Evolutionary conservation across 345 rosid genomes (phyloP), one percentile per base, ranked within the genome.

Genomic region (Citrus sp.): DNA sequence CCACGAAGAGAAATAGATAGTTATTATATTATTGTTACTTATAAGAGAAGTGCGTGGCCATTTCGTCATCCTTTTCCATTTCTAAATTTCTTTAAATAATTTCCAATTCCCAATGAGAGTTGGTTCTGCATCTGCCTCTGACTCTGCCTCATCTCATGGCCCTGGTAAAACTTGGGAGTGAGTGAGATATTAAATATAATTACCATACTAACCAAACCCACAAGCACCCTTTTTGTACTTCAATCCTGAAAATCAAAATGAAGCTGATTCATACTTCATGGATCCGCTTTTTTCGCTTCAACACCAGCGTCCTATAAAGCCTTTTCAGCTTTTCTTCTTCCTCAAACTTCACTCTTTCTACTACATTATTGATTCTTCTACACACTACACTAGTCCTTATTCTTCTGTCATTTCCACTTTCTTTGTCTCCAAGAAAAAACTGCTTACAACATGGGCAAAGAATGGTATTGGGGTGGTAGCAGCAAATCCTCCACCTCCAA

Each of bases 361-460:
- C 72, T 56, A 63, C 35, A n/a, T 28, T 46, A 13, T 46, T 46
- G 18, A 46, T 46, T 46, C 51, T 46, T 12, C 51, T 46, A 12
- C 18, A 46, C 9, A 19, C 42, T 32, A 18, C 58, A 13, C 18
- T 3, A 46, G 51, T 13, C 51, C 51, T 13, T 46, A 77, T 68
- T 14, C 71, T 69, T 30, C 78, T 77, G 81, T 85, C 85, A 73
- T 78, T 74, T 16, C 42, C 76, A 73, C 70, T 56, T 42, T 42
- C 49, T 42, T 42, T 42, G 49, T 42, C 16, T 42, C 49, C 49
- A 13, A 13, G 5, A 46, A 3, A 46, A 46, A 46, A 46, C 16
- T 10, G 14, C 16, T 46, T 16, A 54, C 0, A 54, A 78, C 28
- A 93, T 93, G 98, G 93, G 92, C 72, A 88, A 77, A 78, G 87